Evolutionary conservation across 805 yeast genomes (phyloP).

Genomic region (Tetrapisispora fleetii): DNA sequence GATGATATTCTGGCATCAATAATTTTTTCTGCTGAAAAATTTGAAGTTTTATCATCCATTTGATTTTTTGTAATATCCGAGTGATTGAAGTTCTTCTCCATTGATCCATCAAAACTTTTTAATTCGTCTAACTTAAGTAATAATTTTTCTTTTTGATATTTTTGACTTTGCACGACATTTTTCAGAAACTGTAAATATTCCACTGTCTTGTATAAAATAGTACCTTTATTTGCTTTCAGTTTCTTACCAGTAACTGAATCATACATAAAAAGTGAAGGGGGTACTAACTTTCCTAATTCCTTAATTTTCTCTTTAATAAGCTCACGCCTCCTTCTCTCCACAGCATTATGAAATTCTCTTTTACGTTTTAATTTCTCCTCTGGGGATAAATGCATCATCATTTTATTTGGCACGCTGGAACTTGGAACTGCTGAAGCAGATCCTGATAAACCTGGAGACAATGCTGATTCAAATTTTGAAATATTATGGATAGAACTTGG

Average conservation of each 20-base stretch:
- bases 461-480: not conserved
- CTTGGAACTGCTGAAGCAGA: not conserved
- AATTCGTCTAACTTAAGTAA: slow-evolving; percentile 31
- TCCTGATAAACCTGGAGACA: not conserved
- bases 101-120: not conserved
- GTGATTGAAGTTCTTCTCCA: not conserved
- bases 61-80: no score
- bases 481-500: slow-evolving; percentile 10
- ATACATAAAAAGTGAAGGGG: slow-evolving; percentile 54
- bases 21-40: slow-evolving; percentile 13
- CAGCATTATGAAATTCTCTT: slow-evolving; percentile 88
- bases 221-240: slow-evolving; percentile 72
- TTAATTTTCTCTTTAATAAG: slow-evolving; percentile 80
- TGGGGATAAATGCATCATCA: slow-evolving; percentile 29
- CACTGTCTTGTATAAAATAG: slow-evolving; percentile 66
- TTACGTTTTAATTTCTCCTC: slow-evolving; percentile 70
- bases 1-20: slow-evolving; percentile 18
- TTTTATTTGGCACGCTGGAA: slow-evolving; percentile 2
- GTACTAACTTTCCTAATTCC: slow-evolving; percentile 72
- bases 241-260: slow-evolving; percentile 36
- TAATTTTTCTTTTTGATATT: slow-evolving; percentile 36
- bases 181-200: slow-evolving; percentile 65
- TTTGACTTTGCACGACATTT: slow-evolving; percentile 50
- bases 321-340: slow-evolving; percentile 85
- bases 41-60: not conserved